Percentiles rank a stretch among this genome's conserved stretches.
Conservation (phyloP, 768 basidiomycete species). For the Lactarius sanguifluus region DNA sequence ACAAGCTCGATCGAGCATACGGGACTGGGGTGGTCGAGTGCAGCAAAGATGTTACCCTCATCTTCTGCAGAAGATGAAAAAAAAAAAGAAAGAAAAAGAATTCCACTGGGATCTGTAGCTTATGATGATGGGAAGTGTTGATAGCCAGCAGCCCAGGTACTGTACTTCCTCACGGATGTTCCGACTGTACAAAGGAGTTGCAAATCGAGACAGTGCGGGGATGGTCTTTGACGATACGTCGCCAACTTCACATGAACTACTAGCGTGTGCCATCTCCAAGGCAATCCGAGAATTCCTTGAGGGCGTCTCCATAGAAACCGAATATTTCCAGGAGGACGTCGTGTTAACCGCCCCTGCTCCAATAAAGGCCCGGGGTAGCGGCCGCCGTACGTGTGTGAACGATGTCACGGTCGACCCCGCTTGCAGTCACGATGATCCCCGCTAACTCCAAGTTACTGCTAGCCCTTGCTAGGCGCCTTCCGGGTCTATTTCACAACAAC, state of each 20-base stretch:
- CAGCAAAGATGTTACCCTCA: background rate
- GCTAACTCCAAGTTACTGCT: too few species aligned
- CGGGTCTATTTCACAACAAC: background rate
- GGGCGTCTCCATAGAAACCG: background rate
- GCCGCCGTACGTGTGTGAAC: too few species aligned
- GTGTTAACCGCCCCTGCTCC: background rate
- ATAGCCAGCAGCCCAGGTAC: background rate
- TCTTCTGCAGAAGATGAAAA: too few species aligned
- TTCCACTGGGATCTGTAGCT: background rate
- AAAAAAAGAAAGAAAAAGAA: too few species aligned
- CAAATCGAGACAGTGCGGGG: background rate
- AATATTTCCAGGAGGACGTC: slow-evolving; percentile 10
- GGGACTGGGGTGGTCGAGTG: background rate
- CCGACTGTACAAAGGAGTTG: background rate
- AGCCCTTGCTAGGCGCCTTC: background rate
- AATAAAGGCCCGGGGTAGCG: too few species aligned
- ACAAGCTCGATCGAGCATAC: background rate
- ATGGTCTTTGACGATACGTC: background rate
- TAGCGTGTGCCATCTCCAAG: background rate
- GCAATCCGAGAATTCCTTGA: background rate
- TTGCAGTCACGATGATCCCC: too few species aligned
- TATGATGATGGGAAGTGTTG: slow-evolving; percentile 2
- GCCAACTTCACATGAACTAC: slow-evolving; percentile 1
- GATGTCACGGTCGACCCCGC: too few species aligned
- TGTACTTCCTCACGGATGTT: background rate